Percentiles rank a stretch among this genome's conserved stretches.
Conservation (phyloP, 2,329 filamentous ascomycete genomes). For the Proliferodiscus dingleyae region DNA sequence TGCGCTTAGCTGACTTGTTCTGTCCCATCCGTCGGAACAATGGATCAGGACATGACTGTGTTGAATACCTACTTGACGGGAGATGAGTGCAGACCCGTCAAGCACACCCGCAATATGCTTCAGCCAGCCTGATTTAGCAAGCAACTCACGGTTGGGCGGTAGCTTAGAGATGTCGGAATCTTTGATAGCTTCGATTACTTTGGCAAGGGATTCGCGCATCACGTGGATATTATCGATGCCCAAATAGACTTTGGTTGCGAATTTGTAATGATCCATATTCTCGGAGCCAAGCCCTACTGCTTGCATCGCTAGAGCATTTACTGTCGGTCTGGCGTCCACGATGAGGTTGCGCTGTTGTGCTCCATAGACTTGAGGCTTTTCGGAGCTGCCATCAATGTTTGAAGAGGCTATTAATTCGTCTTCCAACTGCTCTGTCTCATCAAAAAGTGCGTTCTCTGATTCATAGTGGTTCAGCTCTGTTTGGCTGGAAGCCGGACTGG, state of each 20-base stretch:
- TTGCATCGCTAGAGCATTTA: conserved; percentile 94
- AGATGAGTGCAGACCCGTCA: conserved; percentile 79
- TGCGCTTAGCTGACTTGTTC: conserved; percentile 89
- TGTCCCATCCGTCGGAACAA: conserved; percentile 97
- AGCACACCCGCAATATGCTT: conserved; percentile 82
- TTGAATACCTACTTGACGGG: conserved; percentile 80
- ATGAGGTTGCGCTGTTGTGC: conserved; percentile 93
- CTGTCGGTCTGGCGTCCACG: conserved; percentile 87
- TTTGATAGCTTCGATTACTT: conserved; percentile 83
- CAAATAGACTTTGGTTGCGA: conserved; percentile 84
- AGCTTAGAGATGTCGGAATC: conserved; percentile 84
- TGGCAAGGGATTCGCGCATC: conserved; percentile 87
- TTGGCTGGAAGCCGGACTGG: conserved; percentile 46
- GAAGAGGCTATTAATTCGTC: conserved; percentile 58
- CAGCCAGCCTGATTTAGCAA: conserved; percentile 84
- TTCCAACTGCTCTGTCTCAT: conserved; percentile 61
- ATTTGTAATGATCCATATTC: conserved; percentile 96
- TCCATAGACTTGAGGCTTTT: conserved; percentile 70
- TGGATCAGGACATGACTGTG: conserved; percentile 96
- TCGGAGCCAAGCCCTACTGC: conserved; percentile 90
- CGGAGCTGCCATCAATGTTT: conserved; percentile 46
- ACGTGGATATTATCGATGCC: conserved; percentile 98
- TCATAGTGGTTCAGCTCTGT: conserved; percentile 37
- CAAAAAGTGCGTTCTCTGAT: conserved; percentile 47
- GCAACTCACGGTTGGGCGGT: conserved; percentile 72